Evolutionary conservation across 352 stramenopile genomes (phyloP), one percentile per base, ranked within the genome.

Genomic region (Phytophthora sansomeana): DNA sequence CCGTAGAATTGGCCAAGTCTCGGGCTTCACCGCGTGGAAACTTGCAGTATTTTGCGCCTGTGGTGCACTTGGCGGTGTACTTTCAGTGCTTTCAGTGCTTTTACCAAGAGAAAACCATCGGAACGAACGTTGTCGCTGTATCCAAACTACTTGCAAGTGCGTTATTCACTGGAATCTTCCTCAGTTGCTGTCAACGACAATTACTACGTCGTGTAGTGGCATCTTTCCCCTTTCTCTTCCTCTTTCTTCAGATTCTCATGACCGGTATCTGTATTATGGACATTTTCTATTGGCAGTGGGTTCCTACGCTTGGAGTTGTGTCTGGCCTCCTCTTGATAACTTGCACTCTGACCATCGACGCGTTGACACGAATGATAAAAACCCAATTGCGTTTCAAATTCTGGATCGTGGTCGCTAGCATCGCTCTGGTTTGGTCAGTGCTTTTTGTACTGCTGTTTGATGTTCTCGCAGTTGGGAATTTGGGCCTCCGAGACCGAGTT

Each of bases 361-460:
- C 42, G 8, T 47, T 63, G 56, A 63, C 44, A 1, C 46, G 44
- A 10, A 41, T 7, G 1, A 63, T 63, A 35, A 63, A 55, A 38
- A 24, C 11, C 1, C 30, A 46, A 56, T 35, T 63, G 1, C 43
- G 35, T 11, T 56, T 57, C 24, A 47, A 63, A 28, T 49, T 38
- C 7, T 63, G 43, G 44, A 49, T 57, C 9, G 30, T 30, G 5
- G 36, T 56, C 5, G 24, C 11, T 8, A 33, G 32, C 7, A 57
- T 56, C 36, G 16, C 56, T 8, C 11, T 49, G 1, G 56, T 55
- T 11, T 56, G 24, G 44, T 2, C 48, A 8, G 56, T 49, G 2
- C 19, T 51, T 8, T 26, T 33, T 7, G 13, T 35, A 10, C 19
- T 63, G n/a, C 42, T 63, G 11, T 8, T 48, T 11, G 43, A 54